Base-by-base conservation (phyloP, 1,284 basidiomycete species). In the Athelia sp. region DNA sequence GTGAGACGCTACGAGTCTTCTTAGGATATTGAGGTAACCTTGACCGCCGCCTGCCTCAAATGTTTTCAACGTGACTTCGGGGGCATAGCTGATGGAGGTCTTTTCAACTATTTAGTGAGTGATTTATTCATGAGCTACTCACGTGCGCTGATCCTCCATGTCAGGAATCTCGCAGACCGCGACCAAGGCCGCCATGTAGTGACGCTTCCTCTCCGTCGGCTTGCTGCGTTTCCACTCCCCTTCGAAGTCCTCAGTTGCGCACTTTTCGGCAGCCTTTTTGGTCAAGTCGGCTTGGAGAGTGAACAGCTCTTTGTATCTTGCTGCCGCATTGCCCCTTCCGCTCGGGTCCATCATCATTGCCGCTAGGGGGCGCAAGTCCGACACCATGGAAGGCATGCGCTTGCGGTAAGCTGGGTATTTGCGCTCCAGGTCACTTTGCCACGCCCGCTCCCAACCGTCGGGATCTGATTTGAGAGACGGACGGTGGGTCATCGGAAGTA, bases 161-260 rank as follows among this genome's bases (percentile, higher is more conserved):
- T 29, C 14, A 45, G 50, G 23, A 22, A 21, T 21, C 24, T 52
- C 32, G 43, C 50, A 44, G 31, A 47, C 26, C 13, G 50, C 47
- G 10, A 53, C 48, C 17, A 54, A 49, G 23, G 49, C 56, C 45
- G 52, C 54, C 18, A 57, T 23, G 31, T 50, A 50, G 21, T 50
- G 48, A 10, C 50, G 47, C 22, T 53, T 50, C 19, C 56, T 48
- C 49, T 50, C 31, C n/a, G 51, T 29, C 4, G 51, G 35, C 26
- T 45, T 48, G 8, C 38, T 35, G 21, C 23, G 43, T 13, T 36
- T 56, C 54, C 56, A 57, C 10, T 52, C 29, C 1, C 48, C 21
- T 40, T 57, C 54, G 24, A 57, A 54, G 49, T 55, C 54, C 17
- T 56, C 52, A 22, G 45, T 47, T 0, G 52, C 50, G 34, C 45